Evolutionary conservation across 805 yeast species (phyloP).

Genomic region (Hanseniaspora lachancei): DNA sequence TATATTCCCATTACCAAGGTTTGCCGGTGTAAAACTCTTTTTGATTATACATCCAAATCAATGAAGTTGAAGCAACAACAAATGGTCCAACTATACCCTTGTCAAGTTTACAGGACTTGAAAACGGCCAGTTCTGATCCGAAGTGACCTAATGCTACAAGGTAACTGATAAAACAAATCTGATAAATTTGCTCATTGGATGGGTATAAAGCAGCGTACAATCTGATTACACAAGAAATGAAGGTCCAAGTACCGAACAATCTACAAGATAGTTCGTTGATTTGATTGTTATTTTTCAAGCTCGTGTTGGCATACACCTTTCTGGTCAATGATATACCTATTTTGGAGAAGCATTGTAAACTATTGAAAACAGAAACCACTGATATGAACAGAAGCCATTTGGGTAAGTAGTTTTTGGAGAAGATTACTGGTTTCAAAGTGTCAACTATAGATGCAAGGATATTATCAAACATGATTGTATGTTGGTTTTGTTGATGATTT

Average conservation of each 20-base stretch:
- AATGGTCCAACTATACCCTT: constrained; percentile 85
- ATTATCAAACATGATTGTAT: constrained; percentile 1
- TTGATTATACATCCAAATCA: constrained; percentile 69
- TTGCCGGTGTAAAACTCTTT: constrained; percentile 46
- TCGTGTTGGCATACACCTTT: constrained; percentile 54
- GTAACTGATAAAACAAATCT: constrained; percentile 68
- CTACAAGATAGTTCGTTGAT: constrained; percentile 70
- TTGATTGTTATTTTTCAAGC: constrained; percentile 33
- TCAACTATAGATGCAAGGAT: constrained; percentile 15
- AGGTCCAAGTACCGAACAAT: constrained; percentile 97
- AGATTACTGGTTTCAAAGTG: constrained; percentile 16
- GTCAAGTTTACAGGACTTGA: constrained; percentile 67
- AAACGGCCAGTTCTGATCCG: constrained; percentile 66
- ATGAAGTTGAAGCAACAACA: constrained; percentile 59
- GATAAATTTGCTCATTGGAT: constrained; percentile 55
- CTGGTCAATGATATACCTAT: constrained; percentile 59
- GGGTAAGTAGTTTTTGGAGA: constrained; percentile 45
- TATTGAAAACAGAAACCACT: constrained; percentile 82
- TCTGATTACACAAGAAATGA: constrained; percentile 71
- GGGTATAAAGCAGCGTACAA: constrained; percentile 75
- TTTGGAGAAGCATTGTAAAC: constrained; percentile 69
- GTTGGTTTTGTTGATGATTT: neutral
- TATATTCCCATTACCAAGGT: constrained; percentile 15
- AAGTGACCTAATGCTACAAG: constrained; percentile 77
- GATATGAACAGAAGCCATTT: constrained; percentile 74